Percentiles rank a stretch among this genome's conserved stretches.
These are phyloP conservation scores for Helenozyma rhizophorensis DNA, from an alignment of 805 yeast species.

Conservation along the genomic window DNA sequence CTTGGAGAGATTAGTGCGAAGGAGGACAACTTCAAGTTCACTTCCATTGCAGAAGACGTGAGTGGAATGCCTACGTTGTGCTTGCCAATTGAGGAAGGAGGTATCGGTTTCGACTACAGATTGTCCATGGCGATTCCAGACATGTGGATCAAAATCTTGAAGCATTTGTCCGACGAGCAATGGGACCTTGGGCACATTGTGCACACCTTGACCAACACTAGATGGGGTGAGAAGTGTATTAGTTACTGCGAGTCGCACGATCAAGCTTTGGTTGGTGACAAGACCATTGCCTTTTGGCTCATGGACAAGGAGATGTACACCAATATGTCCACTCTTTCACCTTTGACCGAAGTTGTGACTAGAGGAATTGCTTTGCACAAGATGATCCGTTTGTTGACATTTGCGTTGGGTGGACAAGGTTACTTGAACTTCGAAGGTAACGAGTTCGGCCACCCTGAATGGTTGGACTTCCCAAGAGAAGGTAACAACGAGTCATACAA, in stretches of 20 bases:
- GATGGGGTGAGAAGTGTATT: conserved; percentile 84
- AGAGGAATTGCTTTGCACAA: conserved; percentile 91
- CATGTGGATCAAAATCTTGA: conserved; percentile 95
- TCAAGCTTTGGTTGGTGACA: conserved; percentile 96
- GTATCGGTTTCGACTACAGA: conserved; percentile 91
- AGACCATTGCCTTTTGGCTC: conserved; percentile 94
- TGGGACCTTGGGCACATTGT: conserved; percentile 87
- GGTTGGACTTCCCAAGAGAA: conserved; percentile 94
- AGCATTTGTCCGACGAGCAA: conserved; percentile 78
- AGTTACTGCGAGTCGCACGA: conserved; percentile 95
- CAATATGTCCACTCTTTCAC: conserved; percentile 77
- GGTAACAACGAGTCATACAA: conserved; percentile 88
- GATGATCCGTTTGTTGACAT: conserved; percentile 82
- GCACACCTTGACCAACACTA: conserved; percentile 79
- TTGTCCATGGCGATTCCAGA: conserved; percentile 97
- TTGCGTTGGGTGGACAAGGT: conserved; percentile 94
- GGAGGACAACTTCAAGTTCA: conserved; percentile 40
- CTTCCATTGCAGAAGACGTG: conserved; percentile 93
- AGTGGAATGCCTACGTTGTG: conserved; percentile 97
- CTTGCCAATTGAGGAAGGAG: conserved; percentile 67
- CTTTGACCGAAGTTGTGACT: conserved; percentile 72
- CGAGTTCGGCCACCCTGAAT: conserved; percentile 98
- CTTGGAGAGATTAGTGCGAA: conserved; percentile 48
- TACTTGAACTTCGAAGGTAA: conserved; percentile 95
- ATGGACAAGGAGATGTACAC: conserved; percentile 99